phyloP scores from a whole-genome alignment of 768 basidiomycete genomes.

The Roridomyces roridus region DNA sequence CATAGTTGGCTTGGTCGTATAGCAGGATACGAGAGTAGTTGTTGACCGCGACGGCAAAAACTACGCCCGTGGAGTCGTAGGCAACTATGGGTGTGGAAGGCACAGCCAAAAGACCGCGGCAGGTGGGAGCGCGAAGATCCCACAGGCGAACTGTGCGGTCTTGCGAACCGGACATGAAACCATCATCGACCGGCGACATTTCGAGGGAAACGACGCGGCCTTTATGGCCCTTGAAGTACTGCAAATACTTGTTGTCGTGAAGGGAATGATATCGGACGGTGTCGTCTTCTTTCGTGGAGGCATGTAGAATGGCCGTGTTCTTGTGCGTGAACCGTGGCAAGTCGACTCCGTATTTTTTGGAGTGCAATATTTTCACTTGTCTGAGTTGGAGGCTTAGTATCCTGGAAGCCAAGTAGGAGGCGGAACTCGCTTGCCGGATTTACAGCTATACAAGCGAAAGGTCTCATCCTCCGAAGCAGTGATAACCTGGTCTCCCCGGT shows the following conservation, averaged over 20 bases:
- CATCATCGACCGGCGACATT: conserved; percentile 91
- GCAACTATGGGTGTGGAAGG: conserved; percentile 80
- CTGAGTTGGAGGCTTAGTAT: conserved; percentile 46
- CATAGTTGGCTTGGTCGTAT: conserved; percentile 86
- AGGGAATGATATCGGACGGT: conserved; percentile 93
- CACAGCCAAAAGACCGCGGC: conserved; percentile 79
- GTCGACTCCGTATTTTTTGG: conserved; percentile 97
- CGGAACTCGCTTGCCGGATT: conserved; percentile 89
- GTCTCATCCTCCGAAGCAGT: conserved; percentile 93
- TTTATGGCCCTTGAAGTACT: conserved; percentile 96
- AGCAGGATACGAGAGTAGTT: conserved; percentile 81
- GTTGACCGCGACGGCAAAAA: conserved; percentile 89
- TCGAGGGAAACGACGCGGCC: conserved; percentile 88
- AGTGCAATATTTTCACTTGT: conserved; percentile 77
- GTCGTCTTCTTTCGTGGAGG: conserved; percentile 95
- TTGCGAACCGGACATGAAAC: conserved; percentile 92
- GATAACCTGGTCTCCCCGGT: conserved; percentile 84
- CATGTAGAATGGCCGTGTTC: conserved; percentile 81
- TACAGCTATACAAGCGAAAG: conserved; percentile 87
- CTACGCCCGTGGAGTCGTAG: conserved; percentile 81
- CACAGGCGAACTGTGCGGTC: conserved; percentile 96
- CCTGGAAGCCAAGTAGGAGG: conserved; percentile 24
- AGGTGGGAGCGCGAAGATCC: conserved; percentile 85
- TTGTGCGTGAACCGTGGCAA: conserved; percentile 95
- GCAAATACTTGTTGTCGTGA: conserved; percentile 95